These are phyloP conservation scores for Litchi chinensis DNA, from an alignment of 345 rosid species.

Conservation along the genomic window DNA sequence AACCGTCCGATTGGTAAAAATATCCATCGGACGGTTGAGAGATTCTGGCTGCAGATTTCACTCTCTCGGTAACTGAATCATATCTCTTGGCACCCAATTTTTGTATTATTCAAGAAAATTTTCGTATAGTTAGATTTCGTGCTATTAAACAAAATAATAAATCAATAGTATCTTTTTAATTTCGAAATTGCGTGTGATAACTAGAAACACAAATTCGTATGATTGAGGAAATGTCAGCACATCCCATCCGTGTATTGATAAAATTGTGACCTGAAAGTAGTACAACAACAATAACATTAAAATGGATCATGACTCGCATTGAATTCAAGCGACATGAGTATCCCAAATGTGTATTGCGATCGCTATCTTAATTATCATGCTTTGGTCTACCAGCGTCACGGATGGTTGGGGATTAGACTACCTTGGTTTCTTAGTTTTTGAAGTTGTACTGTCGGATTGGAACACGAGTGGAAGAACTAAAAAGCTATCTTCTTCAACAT, in stretches of 20 bases:
- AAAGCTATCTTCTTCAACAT: not conserved
- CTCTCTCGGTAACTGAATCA: not conserved
- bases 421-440: not conserved
- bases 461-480: not conserved
- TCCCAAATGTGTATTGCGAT: too few species aligned
- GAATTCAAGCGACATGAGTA: not conserved
- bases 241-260: too few species aligned
- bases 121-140: not conserved
- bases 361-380: not conserved
- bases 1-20: slow-evolving; percentile 9
- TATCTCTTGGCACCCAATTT: not conserved
- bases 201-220: too few species aligned
- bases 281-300: not conserved
- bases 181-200: not conserved
- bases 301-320: not conserved
- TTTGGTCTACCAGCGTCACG: not conserved
- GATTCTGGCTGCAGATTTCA: not conserved
- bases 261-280: too few species aligned
- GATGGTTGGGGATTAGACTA: not conserved
- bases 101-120: not conserved
- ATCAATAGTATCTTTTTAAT: not conserved
- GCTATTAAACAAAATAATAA: not conserved
- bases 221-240: too few species aligned
- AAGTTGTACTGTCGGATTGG: not conserved
- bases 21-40: not conserved